These are phyloP conservation scores for Spathaspora boniae DNA, from an alignment of 805 yeast species.

Conservation along the genomic window DNA sequence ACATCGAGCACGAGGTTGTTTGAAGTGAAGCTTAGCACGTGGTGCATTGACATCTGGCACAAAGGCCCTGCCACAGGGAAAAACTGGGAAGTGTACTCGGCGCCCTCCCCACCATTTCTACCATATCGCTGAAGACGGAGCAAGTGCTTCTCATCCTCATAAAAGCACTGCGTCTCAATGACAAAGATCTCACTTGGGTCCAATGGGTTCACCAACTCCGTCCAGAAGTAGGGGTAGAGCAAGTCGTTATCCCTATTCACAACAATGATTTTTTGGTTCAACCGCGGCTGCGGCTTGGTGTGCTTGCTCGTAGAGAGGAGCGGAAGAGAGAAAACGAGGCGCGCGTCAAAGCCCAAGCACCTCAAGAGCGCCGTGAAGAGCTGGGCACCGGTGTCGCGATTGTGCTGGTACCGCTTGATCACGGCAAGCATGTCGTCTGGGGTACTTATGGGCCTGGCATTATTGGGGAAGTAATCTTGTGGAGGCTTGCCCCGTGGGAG, in stretches of 20 bases:
- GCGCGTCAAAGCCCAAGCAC: conserved; percentile 25
- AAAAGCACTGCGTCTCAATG: conserved; percentile 27
- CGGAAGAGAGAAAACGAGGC: conserved; percentile 32
- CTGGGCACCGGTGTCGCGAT: conserved; percentile 33
- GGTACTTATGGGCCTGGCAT: conserved; percentile 12
- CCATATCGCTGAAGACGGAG: conserved; percentile 17
- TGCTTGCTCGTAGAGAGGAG: conserved; percentile 14
- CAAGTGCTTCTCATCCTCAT: conserved; percentile 22
- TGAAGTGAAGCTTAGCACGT: conserved; percentile 21
- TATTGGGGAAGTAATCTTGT: conserved; percentile 20
- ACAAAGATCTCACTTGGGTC: conserved; percentile 21
- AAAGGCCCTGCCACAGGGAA: conserved; percentile 20
- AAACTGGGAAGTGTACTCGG: conserved; percentile 14
- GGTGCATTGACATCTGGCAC: conserved; percentile 29
- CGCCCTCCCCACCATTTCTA: conserved; percentile 1
- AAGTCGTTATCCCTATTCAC: conserved; percentile 28
- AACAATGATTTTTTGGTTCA: conserved; percentile 16
- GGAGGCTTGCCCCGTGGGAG: conserved; percentile 12
- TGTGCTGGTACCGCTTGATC: conserved; percentile 22
- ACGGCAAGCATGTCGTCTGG: conserved; percentile 11
- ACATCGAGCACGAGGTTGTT: conserved; percentile 22
- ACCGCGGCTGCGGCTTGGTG: conserved; percentile 20
- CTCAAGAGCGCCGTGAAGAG: conserved; percentile 27
- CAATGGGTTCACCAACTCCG: conserved; percentile 31
- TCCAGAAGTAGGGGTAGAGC: conserved; percentile 35